These are phyloP conservation scores for Lactarius vividus DNA, from an alignment of 768 basidiomycete genomes.

Conservation along the genomic window DNA sequence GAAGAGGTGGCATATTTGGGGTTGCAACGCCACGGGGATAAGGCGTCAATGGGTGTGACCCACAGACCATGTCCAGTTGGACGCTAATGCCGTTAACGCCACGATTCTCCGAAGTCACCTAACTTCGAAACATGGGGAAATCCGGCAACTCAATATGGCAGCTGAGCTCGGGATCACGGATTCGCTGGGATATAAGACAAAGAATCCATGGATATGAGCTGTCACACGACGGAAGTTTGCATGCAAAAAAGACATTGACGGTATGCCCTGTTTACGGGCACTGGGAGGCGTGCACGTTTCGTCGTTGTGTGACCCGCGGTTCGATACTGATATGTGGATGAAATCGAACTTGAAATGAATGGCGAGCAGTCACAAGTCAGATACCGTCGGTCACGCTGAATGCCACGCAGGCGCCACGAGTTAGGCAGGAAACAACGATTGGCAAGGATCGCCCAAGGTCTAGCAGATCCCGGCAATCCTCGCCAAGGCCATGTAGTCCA, in stretches of 20 bases:
- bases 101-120: not conserved
- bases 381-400: no score
- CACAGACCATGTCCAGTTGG: not conserved
- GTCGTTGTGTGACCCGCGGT: not conserved
- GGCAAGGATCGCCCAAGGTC: not conserved
- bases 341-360: slow-evolving; percentile 10
- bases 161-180: slow-evolving; percentile 1
- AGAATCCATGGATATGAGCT: not conserved
- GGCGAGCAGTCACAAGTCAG: not conserved
- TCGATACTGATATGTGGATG: not conserved
- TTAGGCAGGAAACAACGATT: not conserved
- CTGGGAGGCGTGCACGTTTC: not conserved
- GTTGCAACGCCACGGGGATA: slow-evolving; percentile 10
- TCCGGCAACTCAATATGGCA: not conserved
- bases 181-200: not conserved
- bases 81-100: slow-evolving; percentile 13
- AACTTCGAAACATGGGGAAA: slow-evolving; percentile 8
- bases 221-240: not conserved
- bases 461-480: not conserved
- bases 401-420: not conserved
- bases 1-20: slow-evolving; percentile 15
- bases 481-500: not conserved
- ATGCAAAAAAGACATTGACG: not conserved
- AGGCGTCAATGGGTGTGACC: not conserved
- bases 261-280: not conserved